Conservation (phyloP, 805 yeast genomes). For the Yarrowia osloensis region DNA sequence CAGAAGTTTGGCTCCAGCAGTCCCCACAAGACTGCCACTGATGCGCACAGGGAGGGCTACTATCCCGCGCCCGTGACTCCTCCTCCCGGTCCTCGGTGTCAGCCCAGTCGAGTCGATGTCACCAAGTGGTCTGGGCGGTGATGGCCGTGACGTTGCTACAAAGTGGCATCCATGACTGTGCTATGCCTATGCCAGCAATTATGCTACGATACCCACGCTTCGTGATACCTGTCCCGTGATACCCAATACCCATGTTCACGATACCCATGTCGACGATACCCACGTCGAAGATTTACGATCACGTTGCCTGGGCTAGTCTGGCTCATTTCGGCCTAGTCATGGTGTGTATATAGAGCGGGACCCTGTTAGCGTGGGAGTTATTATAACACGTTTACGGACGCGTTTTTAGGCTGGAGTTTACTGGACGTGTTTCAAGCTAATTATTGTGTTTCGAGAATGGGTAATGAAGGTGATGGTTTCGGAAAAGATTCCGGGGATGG, state of each 20-base stretch:
- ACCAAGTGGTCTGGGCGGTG: background rate
- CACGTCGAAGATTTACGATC: no score
- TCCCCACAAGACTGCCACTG: background rate
- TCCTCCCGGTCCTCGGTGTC: conserved; percentile 21
- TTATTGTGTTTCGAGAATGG: background rate
- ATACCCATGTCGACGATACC: background rate
- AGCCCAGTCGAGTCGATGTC: background rate
- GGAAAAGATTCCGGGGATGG: background rate
- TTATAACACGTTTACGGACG: background rate
- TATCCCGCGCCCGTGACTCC: conserved; percentile 19
- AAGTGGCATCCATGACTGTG: no score
- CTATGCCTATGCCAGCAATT: no score
- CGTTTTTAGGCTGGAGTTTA: conserved; percentile 9
- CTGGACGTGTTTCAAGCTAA: background rate
- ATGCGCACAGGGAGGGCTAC: background rate
- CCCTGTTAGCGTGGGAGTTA: background rate
- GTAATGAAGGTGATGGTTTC: background rate
- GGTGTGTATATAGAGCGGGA: background rate
- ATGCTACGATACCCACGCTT: no score
- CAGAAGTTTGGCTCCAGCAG: background rate
- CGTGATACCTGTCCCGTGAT: no score
- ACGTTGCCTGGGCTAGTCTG: no score
- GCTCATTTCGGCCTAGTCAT: background rate
- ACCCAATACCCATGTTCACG: no score
- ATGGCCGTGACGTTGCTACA: no score